Evolutionary conservation across 805 yeast species (phyloP), one percentile per base, ranked within the genome.

Genomic region (Soucietia sequanensis): DNA sequence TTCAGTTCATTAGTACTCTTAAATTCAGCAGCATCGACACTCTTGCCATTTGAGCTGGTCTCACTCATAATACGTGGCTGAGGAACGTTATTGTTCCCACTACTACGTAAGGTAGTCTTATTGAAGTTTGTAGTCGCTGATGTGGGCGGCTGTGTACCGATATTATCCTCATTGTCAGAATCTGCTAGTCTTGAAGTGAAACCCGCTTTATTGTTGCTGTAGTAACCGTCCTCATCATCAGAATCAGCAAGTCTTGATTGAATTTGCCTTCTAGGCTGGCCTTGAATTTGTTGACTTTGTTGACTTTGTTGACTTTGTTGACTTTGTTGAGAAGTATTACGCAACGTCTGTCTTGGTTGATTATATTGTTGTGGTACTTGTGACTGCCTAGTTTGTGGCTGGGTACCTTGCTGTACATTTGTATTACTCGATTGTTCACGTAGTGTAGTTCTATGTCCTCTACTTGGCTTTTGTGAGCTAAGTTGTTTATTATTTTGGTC

Each of bases 131-230:
- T n/a, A n/a, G n/a, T n/a, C n/a, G n/a, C n/a, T n/a, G n/a, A 21
- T 8, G 23, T 21, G 23, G 23, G 11, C 23, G 11, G 23, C 23
- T 8, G 14, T n/a, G 27, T 8, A 11, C 31, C n/a, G 3, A 23
- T 18, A 10, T 35, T 32, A 14, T 37, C 56, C 32, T 80, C 86
- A 10, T 81, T 80, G 47, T 80, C 85, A 3, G 84, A 78, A 50
- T 81, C 88, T 4, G 65, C 67, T 42, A 80, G 73, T 46, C 86
- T 66, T 1, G 87, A 80, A 37, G 61, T 72, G 56, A 68, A 74
- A 1, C 56, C 58, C 14, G 33, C 8, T 20, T 14, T 5, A 14
- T 21, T n/a, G 10, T 11, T 12, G 18, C 20, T 12, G 26, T 23
- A 6, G 6, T 12, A 23, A 6, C 18, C 24, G 6, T 17, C 46